phyloP scores from a whole-genome alignment of 495 filamentous ascomycete species.

The Collariella sp. region DNA sequence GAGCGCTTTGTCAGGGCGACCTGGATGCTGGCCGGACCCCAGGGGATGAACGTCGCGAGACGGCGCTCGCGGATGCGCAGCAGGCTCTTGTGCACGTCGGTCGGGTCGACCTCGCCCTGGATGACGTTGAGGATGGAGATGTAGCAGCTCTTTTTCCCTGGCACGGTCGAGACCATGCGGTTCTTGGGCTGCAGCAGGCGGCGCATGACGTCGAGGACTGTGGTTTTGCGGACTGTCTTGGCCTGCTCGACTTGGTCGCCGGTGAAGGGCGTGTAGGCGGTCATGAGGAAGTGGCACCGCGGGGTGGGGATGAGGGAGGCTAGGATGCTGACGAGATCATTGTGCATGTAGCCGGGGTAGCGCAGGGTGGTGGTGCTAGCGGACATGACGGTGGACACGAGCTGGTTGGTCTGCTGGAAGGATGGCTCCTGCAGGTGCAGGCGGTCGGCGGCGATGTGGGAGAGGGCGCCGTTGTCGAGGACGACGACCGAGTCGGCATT shows the following conservation, averaged over 20 bases:
- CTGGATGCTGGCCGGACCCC: conserved; percentile 97
- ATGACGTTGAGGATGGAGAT: conserved; percentile 99
- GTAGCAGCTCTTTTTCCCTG: conserved; percentile 95
- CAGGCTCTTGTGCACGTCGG: conserved; percentile 94
- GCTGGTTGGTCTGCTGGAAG: conserved; percentile 93
- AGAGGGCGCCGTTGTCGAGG: conserved; percentile 88
- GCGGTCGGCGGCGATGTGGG: conserved; percentile 86
- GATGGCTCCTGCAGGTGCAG: conserved; percentile 91
- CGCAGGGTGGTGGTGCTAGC: conserved; percentile 92
- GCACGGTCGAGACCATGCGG: conserved; percentile 94
- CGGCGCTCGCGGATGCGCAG: conserved; percentile 91
- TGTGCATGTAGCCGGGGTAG: conserved; percentile 99
- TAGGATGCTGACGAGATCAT: conserved; percentile 93
- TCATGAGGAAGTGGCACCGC: conserved; percentile 95
- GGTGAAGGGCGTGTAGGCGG: conserved; percentile 95
- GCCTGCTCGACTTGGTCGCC: conserved; percentile 91
- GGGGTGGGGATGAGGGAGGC: conserved; percentile 94
- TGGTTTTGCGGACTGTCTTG: conserved; percentile 95
- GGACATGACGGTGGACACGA: conserved; percentile 98
- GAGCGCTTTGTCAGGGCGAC: conserved; percentile 94
- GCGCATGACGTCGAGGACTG: conserved; percentile 95
- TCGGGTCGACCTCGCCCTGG: conserved; percentile 94
- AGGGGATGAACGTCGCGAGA: conserved; percentile 93
- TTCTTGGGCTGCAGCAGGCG: conserved; percentile 95
- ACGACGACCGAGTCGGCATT: conserved; percentile 99